These are phyloP conservation scores for Purpureocillium takamizusanense DNA, from an alignment of 2,329 filamentous ascomycete species.

Conservation along the genomic window DNA sequence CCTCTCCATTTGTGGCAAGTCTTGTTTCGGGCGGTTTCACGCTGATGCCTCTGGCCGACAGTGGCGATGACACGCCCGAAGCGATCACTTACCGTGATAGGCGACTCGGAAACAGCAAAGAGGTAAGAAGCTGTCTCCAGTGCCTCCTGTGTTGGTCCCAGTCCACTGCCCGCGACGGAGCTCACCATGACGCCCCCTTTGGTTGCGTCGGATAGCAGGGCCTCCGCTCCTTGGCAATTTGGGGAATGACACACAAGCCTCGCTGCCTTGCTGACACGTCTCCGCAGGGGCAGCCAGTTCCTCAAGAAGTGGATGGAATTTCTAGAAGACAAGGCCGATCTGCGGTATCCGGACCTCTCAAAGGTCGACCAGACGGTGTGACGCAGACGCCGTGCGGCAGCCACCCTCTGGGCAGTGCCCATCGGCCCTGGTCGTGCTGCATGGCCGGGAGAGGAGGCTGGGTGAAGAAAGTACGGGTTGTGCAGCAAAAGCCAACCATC, in stretches of 20 bases:
- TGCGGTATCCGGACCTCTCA: slow-evolving; percentile 72
- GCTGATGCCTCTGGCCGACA: slow-evolving; percentile 35
- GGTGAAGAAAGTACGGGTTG: no score
- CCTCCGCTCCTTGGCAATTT: no score
- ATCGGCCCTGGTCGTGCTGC: background rate
- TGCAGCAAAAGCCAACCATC: no score
- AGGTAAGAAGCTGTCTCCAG: slow-evolving; percentile 53
- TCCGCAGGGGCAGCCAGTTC: slow-evolving; percentile 67
- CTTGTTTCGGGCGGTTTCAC: background rate
- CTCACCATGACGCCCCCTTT: background rate
- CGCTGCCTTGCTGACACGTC: no score
- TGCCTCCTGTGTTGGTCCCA: background rate
- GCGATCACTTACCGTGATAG: slow-evolving; percentile 81
- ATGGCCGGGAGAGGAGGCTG: no score
- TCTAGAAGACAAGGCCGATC: slow-evolving; percentile 80
- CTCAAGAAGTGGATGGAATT: slow-evolving; percentile 86
- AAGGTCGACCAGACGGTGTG: slow-evolving; percentile 18
- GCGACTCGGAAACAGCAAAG: slow-evolving; percentile 88
- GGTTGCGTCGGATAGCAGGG: background rate
- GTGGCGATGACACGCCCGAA: slow-evolving; percentile 96
- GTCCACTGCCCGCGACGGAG: background rate
- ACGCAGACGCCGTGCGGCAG: no score
- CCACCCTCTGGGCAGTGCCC: background rate
- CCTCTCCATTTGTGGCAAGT: background rate
- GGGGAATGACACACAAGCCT: no score